These are phyloP conservation scores for Stentor coeruleus DNA, from an alignment of 73 alveolate genomes.

Conservation along the genomic window DNA sequence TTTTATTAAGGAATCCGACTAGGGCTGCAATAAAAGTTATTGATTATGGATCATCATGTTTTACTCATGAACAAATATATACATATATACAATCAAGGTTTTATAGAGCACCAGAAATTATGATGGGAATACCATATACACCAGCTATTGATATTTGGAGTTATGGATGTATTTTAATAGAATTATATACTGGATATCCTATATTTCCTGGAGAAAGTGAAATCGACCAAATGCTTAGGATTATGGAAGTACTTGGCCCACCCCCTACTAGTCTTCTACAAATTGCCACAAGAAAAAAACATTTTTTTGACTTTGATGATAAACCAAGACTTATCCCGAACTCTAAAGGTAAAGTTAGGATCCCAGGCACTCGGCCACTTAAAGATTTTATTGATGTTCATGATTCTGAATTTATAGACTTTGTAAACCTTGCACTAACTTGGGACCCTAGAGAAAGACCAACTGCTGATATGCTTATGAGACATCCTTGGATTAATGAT, in stretches of 20 bases:
- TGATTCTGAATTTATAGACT: not conserved
- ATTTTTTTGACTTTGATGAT: slow-evolving; percentile 39
- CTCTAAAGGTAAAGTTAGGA: slow-evolving; percentile 4
- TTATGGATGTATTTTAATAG: slow-evolving; percentile 90
- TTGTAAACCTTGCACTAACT: not conserved
- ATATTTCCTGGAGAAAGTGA: slow-evolving; percentile 91
- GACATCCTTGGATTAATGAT: slow-evolving; percentile 11
- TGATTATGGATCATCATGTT: slow-evolving; percentile 87
- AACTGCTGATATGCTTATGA: not conserved
- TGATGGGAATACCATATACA: slow-evolving; percentile 89
- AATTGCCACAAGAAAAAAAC: slow-evolving; percentile 53
- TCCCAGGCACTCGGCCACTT: slow-evolving; percentile 20
- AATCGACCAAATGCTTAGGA: slow-evolving; percentile 66
- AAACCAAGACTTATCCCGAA: slow-evolving; percentile 7
- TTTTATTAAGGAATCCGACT: slow-evolving; percentile 50
- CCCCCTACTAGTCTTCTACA: slow-evolving; percentile 68
- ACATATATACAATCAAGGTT: slow-evolving; percentile 89
- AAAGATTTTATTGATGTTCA: not conserved
- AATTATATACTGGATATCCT: slow-evolving; percentile 82
- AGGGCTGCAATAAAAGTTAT: slow-evolving; percentile 66
- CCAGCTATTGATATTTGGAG: slow-evolving; percentile 97
- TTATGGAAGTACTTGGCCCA: slow-evolving; percentile 75
- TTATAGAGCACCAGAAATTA: slow-evolving; percentile 96
- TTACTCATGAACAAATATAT: slow-evolving; percentile 55
- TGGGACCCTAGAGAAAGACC: slow-evolving; percentile 17